Conservation (phyloP, 805 yeast species). For the Ogataea polymorpha region DNA sequence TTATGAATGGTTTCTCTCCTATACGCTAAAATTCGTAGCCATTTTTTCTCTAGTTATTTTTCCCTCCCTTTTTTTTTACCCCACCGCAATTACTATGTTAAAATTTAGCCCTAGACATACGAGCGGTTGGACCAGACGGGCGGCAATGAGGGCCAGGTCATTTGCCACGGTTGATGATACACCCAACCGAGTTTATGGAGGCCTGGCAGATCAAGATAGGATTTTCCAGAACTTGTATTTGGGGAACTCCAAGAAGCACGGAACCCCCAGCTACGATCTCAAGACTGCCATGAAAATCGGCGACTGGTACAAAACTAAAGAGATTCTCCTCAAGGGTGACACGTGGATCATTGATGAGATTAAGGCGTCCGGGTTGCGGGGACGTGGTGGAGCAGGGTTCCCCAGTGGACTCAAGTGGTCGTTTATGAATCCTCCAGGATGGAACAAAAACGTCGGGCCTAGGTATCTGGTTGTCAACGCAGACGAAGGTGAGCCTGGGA, state of each 20-base stretch:
- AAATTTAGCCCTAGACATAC: background rate
- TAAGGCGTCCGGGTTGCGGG: slow-evolving; percentile 81
- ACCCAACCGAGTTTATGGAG: slow-evolving; percentile 62
- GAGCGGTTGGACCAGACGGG: background rate
- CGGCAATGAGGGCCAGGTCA: slow-evolving; percentile 12
- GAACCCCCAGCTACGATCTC: slow-evolving; percentile 53
- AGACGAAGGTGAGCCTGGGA: slow-evolving; percentile 94
- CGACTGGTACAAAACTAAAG: slow-evolving; percentile 91
- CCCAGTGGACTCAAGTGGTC: slow-evolving; percentile 92
- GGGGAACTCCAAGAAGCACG: slow-evolving; percentile 52
- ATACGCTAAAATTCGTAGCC: background rate
- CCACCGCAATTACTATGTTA: slow-evolving; percentile 8
- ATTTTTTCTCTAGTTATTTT: background rate
- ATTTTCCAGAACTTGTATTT: slow-evolving; percentile 78
- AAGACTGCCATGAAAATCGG: slow-evolving; percentile 77
- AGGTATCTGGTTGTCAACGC: slow-evolving; percentile 87
- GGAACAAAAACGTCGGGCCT: slow-evolving; percentile 91
- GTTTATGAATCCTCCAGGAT: slow-evolving; percentile 92
- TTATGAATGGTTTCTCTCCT: background rate
- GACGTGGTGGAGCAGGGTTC: slow-evolving; percentile 94
- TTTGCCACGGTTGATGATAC: slow-evolving; percentile 46
- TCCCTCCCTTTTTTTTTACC: slow-evolving; percentile 3
- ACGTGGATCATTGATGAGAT: slow-evolving; percentile 87
- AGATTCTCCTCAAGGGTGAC: slow-evolving; percentile 77
- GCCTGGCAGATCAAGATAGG: slow-evolving; percentile 77